phyloP scores from a whole-genome alignment of 2,329 filamentous ascomycete genomes.

The Pestalotiopsis sp. region DNA sequence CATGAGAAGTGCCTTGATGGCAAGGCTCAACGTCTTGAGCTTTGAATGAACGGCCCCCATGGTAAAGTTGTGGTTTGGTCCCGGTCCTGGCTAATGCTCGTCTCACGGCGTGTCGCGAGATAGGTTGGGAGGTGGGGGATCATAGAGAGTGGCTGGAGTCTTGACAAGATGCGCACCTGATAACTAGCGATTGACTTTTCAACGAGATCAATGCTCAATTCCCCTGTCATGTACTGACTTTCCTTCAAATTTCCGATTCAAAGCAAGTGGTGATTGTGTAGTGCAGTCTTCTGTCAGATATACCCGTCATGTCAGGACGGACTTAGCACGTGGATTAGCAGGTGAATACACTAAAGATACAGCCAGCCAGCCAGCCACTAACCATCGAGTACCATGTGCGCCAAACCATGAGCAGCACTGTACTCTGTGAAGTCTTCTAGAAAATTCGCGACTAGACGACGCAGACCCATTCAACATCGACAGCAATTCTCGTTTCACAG shows the following conservation, averaged over 20 bases:
- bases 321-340: not conserved
- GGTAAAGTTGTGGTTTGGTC: not conserved
- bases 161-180: not conserved
- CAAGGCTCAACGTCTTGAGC: constrained; percentile 26
- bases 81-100: not conserved
- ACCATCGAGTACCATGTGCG: not conserved
- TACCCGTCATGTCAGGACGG: too few species aligned
- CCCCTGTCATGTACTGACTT: too few species aligned
- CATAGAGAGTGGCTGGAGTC: not conserved
- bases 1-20: constrained; percentile 26
- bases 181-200: too few species aligned
- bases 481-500: not conserved
- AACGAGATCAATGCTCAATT: too few species aligned
- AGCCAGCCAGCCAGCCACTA: not conserved
- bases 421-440: not conserved
- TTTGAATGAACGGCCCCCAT: constrained; percentile 39
- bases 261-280: too few species aligned
- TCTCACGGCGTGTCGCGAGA: not conserved
- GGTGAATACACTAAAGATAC: not conserved
- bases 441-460: constrained; percentile 6
- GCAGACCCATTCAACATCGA: not conserved
- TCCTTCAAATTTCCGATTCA: too few species aligned
- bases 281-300: too few species aligned
- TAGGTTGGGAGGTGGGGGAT: not conserved
- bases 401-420: not conserved